Conservation (phyloP, 306 rosid species). For the Fagus crenata region DNA sequence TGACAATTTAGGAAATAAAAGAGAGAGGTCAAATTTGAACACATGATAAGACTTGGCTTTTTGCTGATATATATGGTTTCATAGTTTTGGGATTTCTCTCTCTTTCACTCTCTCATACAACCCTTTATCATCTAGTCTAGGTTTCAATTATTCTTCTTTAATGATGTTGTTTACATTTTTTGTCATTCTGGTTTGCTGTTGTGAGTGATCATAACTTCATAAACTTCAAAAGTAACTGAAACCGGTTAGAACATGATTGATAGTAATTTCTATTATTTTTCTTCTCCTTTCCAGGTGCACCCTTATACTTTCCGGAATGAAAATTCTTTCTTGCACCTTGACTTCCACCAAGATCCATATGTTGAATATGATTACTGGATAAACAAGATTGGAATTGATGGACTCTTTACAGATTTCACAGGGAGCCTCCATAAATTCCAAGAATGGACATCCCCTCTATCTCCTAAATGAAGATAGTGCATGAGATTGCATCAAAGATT, state of each 20-base stretch:
- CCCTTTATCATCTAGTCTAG: no score
- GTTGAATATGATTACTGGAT: slow-evolving; percentile 75
- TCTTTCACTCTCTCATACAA: no score
- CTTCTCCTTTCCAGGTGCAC: slow-evolving; percentile 65
- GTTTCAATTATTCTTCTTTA: no score
- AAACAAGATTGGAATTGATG: slow-evolving; percentile 76
- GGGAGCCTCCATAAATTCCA: slow-evolving; percentile 73
- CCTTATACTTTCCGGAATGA: slow-evolving; percentile 91
- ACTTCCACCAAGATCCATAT: slow-evolving; percentile 78
- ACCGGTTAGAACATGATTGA: no score
- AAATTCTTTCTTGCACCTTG: slow-evolving; percentile 49
- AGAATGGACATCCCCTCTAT: slow-evolving; percentile 45
- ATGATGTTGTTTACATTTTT: no score
- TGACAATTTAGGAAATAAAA: not conserved
- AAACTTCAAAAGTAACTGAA: no score
- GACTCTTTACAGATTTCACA: slow-evolving; percentile 86
- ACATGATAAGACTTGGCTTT: no score
- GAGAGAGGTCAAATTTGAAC: not conserved
- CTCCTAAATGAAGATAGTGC: slow-evolving; percentile 34
- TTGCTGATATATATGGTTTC: no score
- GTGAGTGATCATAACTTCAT: no score
- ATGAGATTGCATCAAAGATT: slow-evolving; percentile 50
- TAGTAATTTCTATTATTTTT: not conserved
- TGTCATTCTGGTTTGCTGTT: no score
- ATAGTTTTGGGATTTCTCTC: no score